phyloP scores from a whole-genome alignment of 2,329 filamentous ascomycete species.

The Curvularia spicifera region DNA sequence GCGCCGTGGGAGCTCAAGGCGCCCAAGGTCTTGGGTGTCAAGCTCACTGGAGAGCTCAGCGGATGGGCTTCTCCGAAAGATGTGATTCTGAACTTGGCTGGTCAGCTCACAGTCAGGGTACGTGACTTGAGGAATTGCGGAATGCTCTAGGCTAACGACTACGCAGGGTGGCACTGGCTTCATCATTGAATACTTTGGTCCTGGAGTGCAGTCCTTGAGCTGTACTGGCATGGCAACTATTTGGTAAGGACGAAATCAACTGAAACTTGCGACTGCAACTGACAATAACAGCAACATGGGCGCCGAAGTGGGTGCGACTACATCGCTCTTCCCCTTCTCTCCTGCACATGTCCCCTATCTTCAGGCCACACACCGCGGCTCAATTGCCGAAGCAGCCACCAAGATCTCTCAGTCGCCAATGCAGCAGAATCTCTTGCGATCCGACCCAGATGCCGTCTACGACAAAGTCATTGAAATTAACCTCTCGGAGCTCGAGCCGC shows the following conservation, averaged over 20 bases:
- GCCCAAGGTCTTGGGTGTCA: conserved; percentile 85
- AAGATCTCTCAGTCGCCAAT: conserved; percentile 64
- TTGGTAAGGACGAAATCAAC: conserved; percentile 48
- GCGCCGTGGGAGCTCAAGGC: conserved; percentile 98
- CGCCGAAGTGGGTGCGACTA: conserved; percentile 92
- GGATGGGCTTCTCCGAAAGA: conserved; percentile 97
- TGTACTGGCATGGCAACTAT: conserved; percentile 92
- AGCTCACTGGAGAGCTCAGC: conserved; percentile 79
- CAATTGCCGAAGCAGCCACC: conserved; percentile 71
- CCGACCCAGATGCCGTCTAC: conserved; percentile 83
- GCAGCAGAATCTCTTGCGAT: conserved; percentile 70
- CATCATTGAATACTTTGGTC: conserved; percentile 92
- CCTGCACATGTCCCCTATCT: conserved; percentile 84
- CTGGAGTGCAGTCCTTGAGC: conserved; percentile 86
- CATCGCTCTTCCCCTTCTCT: conserved; percentile 93
- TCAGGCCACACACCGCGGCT: conserved; percentile 76
- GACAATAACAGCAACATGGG: conserved; percentile 51
- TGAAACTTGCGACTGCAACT: conserved; percentile 1
- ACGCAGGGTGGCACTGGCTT: conserved; percentile 83
- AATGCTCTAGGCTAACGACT: conserved; percentile 22
- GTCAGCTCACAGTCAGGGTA: conserved; percentile 81
- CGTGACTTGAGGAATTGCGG: conserved; percentile 19
- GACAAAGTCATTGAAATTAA: conserved; percentile 91
- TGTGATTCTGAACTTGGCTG: conserved; percentile 87
- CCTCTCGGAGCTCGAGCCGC: conserved; percentile 86